Conservation (phyloP, 768 basidiomycete species). For the Sporobolomyces pararoseus region DNA sequence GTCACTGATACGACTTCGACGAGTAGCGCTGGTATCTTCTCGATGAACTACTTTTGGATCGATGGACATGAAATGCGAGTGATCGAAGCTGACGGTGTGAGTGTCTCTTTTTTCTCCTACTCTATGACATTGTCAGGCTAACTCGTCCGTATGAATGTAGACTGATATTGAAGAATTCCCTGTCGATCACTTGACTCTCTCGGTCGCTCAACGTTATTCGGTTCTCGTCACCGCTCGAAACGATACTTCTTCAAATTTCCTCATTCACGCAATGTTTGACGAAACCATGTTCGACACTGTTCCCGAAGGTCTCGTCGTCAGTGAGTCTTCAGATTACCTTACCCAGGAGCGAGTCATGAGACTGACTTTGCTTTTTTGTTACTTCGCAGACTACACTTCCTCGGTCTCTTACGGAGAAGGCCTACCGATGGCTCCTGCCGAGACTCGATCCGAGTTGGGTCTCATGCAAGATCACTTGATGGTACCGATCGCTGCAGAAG, state of each 20-base stretch:
- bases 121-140: slow-evolving; percentile 50
- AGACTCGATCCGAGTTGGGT: slow-evolving; percentile 54
- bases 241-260: slow-evolving; percentile 77
- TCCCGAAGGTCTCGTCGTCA: slow-evolving; percentile 68
- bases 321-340: slow-evolving; percentile 52
- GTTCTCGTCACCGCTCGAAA: slow-evolving; percentile 86
- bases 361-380: background rate
- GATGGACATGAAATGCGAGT: slow-evolving; percentile 52
- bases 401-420: slow-evolving; percentile 69
- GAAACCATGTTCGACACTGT: slow-evolving; percentile 65
- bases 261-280: slow-evolving; percentile 87
- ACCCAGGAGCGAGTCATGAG: background rate
- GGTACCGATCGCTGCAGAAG: slow-evolving; percentile 59
- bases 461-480: slow-evolving; percentile 59
- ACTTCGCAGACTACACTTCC: slow-evolving; percentile 66
- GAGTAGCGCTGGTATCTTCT: slow-evolving; percentile 21
- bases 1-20: no score
- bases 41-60: slow-evolving; percentile 50
- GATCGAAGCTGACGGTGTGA: slow-evolving; percentile 49
- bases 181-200: slow-evolving; percentile 66
- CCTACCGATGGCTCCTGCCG: slow-evolving; percentile 48
- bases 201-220: slow-evolving; percentile 90
- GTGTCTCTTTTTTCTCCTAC: background rate
- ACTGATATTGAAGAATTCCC: slow-evolving; percentile 67
- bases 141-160: background rate